These are phyloP conservation scores for Sungouiella thailandica DNA, from an alignment of 805 yeast species.

Conservation along the genomic window DNA sequence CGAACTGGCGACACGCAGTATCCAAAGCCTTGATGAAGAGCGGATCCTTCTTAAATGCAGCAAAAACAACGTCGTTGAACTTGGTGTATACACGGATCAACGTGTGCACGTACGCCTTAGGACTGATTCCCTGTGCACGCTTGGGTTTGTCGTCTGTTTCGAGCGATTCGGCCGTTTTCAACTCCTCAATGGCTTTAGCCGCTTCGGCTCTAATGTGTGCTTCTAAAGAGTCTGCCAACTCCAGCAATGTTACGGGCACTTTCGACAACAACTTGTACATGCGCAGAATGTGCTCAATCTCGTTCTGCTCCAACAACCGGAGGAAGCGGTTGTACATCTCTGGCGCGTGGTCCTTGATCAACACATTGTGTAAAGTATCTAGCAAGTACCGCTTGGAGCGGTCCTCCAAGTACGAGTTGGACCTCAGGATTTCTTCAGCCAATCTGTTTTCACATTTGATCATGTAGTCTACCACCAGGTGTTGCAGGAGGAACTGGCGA, in stretches of 20 bases:
- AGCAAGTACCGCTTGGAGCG: slow-evolving; percentile 76
- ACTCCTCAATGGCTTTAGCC: slow-evolving; percentile 49
- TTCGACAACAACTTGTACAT: slow-evolving; percentile 73
- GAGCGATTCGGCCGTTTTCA: slow-evolving; percentile 28
- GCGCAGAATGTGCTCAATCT: slow-evolving; percentile 67
- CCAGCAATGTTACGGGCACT: slow-evolving; percentile 74
- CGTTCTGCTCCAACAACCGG: slow-evolving; percentile 66
- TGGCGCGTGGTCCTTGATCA: slow-evolving; percentile 75
- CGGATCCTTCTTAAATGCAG: slow-evolving; percentile 68
- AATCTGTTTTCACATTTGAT: slow-evolving; percentile 78
- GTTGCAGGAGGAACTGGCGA: slow-evolving; percentile 54
- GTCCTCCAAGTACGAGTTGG: slow-evolving; percentile 76
- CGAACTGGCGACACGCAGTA: slow-evolving; percentile 78
- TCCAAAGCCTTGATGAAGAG: slow-evolving; percentile 84
- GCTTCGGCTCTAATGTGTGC: slow-evolving; percentile 57
- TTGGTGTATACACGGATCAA: slow-evolving; percentile 65
- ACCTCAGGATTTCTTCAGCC: slow-evolving; percentile 74
- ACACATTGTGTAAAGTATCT: slow-evolving; percentile 67
- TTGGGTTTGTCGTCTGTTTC: slow-evolving; percentile 15
- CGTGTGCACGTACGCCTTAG: slow-evolving; percentile 75
- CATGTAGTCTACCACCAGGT: slow-evolving; percentile 88
- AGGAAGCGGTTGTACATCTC: slow-evolving; percentile 74
- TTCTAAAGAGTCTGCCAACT: slow-evolving; percentile 70
- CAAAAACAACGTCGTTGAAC: slow-evolving; percentile 58
- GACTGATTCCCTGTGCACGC: slow-evolving; percentile 43